Conservation (phyloP, 768 basidiomycete genomes). For the Kockovaella imperatae region DNA sequence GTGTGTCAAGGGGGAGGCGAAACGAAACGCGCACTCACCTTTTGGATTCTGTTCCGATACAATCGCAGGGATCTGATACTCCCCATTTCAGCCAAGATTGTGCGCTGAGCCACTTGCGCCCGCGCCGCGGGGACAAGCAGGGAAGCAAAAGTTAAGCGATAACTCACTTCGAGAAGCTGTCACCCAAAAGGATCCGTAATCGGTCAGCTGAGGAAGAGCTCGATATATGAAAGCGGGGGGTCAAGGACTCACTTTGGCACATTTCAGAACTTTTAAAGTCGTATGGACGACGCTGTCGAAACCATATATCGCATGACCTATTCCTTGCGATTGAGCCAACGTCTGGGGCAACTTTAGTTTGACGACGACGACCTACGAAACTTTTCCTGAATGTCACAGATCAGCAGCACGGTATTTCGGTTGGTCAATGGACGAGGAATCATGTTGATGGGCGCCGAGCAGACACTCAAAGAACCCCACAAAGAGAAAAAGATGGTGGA, state of each 20-base stretch:
- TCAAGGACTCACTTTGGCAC: conserved; percentile 63
- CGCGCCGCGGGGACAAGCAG: no score
- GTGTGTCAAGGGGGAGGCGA: background rate
- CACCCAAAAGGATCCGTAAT: background rate
- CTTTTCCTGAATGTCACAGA: conserved; percentile 75
- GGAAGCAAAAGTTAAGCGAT: no score
- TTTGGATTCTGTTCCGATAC: conserved; percentile 75
- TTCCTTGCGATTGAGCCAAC: background rate
- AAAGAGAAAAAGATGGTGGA: no score
- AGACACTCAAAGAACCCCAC: no score
- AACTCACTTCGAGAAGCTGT: conserved; percentile 9
- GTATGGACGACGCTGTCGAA: conserved; percentile 65
- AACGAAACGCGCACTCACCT: conserved; percentile 49
- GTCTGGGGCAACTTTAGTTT: conserved; percentile 14
- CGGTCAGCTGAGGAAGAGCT: background rate
- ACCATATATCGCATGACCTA: conserved; percentile 52
- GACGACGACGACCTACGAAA: conserved; percentile 52
- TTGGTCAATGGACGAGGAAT: background rate
- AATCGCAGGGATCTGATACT: conserved; percentile 64
- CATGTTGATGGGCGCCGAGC: no score
- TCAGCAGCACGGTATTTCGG: conserved; percentile 52
- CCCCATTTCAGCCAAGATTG: conserved; percentile 41
- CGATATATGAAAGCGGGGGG: no score
- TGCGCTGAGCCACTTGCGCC: no score
- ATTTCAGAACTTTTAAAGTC: conserved; percentile 65